Conservation (phyloP, 805 yeast genomes). For the Lipomyces sp. region DNA sequence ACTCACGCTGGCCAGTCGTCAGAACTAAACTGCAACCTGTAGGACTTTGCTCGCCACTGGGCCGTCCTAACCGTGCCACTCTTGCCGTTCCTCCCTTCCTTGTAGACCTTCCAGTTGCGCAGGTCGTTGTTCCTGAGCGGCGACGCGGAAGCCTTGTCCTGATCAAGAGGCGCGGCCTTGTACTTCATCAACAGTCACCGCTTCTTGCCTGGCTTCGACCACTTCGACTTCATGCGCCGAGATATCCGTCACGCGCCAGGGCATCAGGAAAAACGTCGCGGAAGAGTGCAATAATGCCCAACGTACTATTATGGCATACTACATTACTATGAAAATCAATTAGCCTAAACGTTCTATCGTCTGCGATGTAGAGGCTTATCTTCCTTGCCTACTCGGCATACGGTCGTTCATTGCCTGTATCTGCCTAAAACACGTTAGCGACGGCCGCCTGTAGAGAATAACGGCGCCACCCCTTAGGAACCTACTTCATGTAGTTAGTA, state of each 20-base stretch:
- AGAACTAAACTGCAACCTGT: neutral
- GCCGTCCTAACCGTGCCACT: neutral
- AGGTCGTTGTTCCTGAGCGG: constrained; percentile 10
- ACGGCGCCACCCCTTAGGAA: too few relatives aligned
- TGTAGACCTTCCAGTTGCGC: constrained; percentile 17
- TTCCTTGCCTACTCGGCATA: too few relatives aligned
- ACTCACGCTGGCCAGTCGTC: too few relatives aligned
- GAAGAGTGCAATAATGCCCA: constrained; percentile 11
- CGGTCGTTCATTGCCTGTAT: too few relatives aligned
- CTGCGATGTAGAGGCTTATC: constrained; percentile 5
- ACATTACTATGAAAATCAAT: too few relatives aligned
- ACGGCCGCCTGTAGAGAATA: too few relatives aligned
- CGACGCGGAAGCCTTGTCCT: neutral
- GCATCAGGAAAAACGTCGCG: constrained; percentile 16
- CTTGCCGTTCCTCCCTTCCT: constrained; percentile 3
- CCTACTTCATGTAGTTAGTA: too few relatives aligned
- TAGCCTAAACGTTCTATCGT: too few relatives aligned
- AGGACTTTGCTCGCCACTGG: neutral
- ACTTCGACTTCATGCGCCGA: neutral
- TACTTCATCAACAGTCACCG: constrained; percentile 11
- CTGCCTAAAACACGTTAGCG: too few relatives aligned
- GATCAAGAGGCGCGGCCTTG: neutral
- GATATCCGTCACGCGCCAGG: constrained; percentile 21
- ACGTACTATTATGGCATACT: too few relatives aligned
- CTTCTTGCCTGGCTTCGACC: constrained; percentile 17